phyloP scores from a whole-genome alignment of 371 early-diverging fungal species.

The Mucor plumbeus region DNA sequence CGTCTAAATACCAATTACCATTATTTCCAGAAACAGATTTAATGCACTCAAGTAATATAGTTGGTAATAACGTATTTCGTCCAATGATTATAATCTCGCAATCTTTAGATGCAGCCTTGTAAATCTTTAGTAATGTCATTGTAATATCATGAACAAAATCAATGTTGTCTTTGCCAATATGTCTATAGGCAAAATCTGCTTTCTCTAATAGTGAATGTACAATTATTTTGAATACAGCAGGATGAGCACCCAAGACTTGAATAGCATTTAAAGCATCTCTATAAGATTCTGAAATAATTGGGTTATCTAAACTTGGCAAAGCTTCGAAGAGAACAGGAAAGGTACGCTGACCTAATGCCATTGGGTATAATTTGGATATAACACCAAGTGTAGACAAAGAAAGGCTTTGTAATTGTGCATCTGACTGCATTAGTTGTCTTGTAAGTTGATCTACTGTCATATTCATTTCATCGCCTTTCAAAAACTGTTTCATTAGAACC shows the following conservation, averaged over 20 bases:
- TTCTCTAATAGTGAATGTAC: slow-evolving; percentile 19
- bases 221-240: slow-evolving; percentile 27
- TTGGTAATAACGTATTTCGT: slow-evolving; percentile 26
- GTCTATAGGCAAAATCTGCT: slow-evolving; percentile 21
- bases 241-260: slow-evolving; percentile 12
- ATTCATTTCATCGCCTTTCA: slow-evolving; percentile 56
- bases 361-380: slow-evolving; percentile 25
- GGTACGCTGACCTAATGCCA: slow-evolving; percentile 20
- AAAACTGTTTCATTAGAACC: slow-evolving; percentile 66
- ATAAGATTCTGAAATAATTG: slow-evolving; percentile 2
- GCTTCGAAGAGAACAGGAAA: slow-evolving; percentile 22
- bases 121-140: slow-evolving; percentile 18
- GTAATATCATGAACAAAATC: slow-evolving; percentile 28
- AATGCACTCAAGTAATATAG: slow-evolving; percentile 15
- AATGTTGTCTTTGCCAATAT: slow-evolving; percentile 15
- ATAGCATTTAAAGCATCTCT: slow-evolving; percentile 16
- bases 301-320: slow-evolving; percentile 4
- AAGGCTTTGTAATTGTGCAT: slow-evolving; percentile 10
- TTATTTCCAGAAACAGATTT: neutral
- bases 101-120: slow-evolving; percentile 23
- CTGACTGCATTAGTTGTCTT: slow-evolving; percentile 20
- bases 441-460: slow-evolving; percentile 30
- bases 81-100: slow-evolving; percentile 20
- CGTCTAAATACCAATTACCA: slow-evolving; percentile 27
- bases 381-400: slow-evolving; percentile 25